Evolutionary conservation across 108 stramenopile genomes (phyloP), one percentile per base, ranked within the genome.

Genomic region (Cylindrotheca fusiformis): DNA sequence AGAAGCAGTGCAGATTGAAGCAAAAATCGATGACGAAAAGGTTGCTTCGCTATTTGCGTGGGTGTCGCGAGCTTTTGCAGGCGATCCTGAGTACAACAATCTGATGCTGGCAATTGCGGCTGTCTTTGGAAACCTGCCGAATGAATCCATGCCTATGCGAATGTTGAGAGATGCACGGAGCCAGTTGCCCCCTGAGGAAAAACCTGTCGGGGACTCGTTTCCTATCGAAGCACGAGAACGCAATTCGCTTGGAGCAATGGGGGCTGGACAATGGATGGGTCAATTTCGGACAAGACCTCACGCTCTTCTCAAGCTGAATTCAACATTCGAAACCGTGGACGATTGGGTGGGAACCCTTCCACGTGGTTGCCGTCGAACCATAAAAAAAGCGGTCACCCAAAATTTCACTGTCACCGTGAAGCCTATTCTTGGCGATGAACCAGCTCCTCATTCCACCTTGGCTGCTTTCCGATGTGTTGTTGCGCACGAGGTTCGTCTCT

Each of bases 381-480:
- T 88, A 18, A 75, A 69, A 21, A 78, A 74, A 64, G 84, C 87
- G 12, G 32, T 61, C 32, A 45, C 55, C 33, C 83, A 85, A 60
- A 85, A 83, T 48, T 85, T 88, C 50, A 85, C 83, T 14, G 82
- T 88, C 10, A 54, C 64, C 27, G 68, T 69, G 23, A 83, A 76
- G 59, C 79, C 67, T 12, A 88, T 88, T 26, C 28, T 63, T 18
- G 83, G 79, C 26, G 70, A 69, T 21, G 48, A 84, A 29, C 78
- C 82, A 12, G 84, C 87, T 25, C 87, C 87, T 23, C 87, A 88
- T 66, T 85, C 84, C 12, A 76, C 77, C 28, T 78, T 85, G 49
- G 80, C 84, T 12, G 84, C 85, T 50, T 88, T 88, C 62, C 80
- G 84, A 1, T 88, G 87, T 66, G 87, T 88, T 4, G 75, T 88